Conservation (phyloP, 495 filamentous ascomycete genomes). For the Aspergillus diversus region DNA sequence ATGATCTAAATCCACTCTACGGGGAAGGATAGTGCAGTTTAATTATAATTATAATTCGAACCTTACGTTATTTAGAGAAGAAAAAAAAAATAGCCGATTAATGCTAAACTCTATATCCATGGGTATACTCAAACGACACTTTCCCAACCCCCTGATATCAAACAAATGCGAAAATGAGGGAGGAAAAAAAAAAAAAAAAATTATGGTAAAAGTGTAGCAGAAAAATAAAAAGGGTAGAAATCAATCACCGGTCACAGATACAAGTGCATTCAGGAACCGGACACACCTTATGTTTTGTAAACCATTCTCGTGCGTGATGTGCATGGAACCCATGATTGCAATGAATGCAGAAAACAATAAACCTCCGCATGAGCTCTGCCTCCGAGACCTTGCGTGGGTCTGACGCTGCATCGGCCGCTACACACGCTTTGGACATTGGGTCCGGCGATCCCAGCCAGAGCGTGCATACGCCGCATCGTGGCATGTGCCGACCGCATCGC, state of each 20-base stretch:
- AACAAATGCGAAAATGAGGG: slow-evolving; percentile 4
- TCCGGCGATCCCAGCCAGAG: slow-evolving; percentile 82
- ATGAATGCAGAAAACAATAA: slow-evolving; percentile 80
- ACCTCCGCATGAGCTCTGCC: slow-evolving; percentile 48
- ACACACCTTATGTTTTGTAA: slow-evolving; percentile 76
- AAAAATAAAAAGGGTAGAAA: slow-evolving; percentile 12
- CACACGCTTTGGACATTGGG: slow-evolving; percentile 60
- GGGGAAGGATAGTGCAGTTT: too few relatives aligned
- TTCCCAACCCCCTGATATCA: neutral
- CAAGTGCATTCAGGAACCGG: slow-evolving; percentile 90
- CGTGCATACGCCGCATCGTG: slow-evolving; percentile 86
- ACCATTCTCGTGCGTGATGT: slow-evolving; percentile 89
- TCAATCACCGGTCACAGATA: slow-evolving; percentile 61
- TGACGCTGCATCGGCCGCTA: slow-evolving; percentile 52
- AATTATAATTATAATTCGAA: too few relatives aligned
- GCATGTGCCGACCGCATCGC: slow-evolving; percentile 83
- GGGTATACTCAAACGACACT: slow-evolving; percentile 5
- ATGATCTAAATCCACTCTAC: too few relatives aligned
- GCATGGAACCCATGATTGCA: slow-evolving; percentile 92
- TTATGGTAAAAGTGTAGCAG: neutral
- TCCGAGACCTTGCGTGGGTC: slow-evolving; percentile 34
- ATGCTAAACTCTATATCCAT: slow-evolving; percentile 10
- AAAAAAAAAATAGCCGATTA: neutral
- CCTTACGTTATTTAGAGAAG: neutral
- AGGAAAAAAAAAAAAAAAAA: slow-evolving; percentile 14